Base-by-base conservation (phyloP, 2,329 filamentous ascomycete species). In the Trichophyton benhamiae region DNA sequence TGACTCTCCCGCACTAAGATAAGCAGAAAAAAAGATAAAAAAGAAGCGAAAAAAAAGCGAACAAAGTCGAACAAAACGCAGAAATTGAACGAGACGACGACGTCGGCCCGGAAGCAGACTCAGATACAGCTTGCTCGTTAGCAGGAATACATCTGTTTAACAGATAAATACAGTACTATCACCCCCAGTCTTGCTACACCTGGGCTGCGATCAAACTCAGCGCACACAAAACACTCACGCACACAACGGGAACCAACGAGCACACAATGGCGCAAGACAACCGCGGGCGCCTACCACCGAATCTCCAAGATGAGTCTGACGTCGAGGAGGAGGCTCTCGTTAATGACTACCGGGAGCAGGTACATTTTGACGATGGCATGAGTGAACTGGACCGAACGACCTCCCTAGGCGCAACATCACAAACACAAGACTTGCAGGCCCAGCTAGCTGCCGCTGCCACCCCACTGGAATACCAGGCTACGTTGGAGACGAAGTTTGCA, bases 241-340 rank as follows among this genome's bases (percentile, higher is more conserved):
- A 58, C 44, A 36, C 52, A 62, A 46, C 27, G 20, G 20, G 15
- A n/a, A 60, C 41, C 38, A 58, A 55, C 52, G 30, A 36, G 33
- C 52, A 68, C 69, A 72, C 67, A 65, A 78, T 78, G 76, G 75
- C 76, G 52, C 76, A 75, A 71, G 72, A 76, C 60, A 75, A 76
- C 68, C 74, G 72, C 69, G 69, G 68, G 67, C 76, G 72, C 66
- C 74, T 70, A 67, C 69, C 63, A 33, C 59, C 75, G 65, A 73
- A 71, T 68, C 70, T 77, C 66, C 85, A 85, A 70, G 88, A 92
- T 76, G 91, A 95, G 74, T 95, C 90, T 72, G 94, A 97, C 75
- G 88, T 89, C 67, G 91, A 96, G 79, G 92, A 97, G 82, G 94
- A 97, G 79, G 88, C 88, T 70, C 84, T 99, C 68, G 94, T 91